These are phyloP conservation scores for Podosphaera aphanis DNA, from an alignment of 2,329 filamentous ascomycete species.

Conservation along the genomic window DNA sequence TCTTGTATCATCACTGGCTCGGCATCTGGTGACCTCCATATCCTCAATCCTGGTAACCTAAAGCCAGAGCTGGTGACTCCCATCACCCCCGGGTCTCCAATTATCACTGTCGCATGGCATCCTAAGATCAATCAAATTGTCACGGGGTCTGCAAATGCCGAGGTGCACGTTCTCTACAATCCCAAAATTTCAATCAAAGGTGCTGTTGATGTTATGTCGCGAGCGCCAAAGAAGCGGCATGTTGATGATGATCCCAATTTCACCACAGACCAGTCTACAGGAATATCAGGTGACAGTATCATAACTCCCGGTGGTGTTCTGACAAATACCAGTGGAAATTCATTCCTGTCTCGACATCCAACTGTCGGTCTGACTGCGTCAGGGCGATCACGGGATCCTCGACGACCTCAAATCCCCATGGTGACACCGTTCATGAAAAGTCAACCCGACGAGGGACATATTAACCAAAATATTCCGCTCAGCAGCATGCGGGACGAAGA, in stretches of 20 bases:
- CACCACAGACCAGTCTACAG: constrained; percentile 61
- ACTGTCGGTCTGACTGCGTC: constrained; percentile 55
- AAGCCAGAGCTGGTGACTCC: constrained; percentile 65
- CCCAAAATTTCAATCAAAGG: constrained; percentile 62
- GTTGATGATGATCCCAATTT: constrained; percentile 78
- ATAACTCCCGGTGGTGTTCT: constrained; percentile 42
- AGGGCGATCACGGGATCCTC: constrained; percentile 54
- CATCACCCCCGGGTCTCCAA: constrained; percentile 60
- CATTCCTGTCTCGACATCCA: constrained; percentile 35
- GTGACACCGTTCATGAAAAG: constrained; percentile 78
- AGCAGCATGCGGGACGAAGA: constrained; percentile 92
- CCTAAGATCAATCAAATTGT: constrained; percentile 88
- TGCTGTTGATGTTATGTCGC: constrained; percentile 73
- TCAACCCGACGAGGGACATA: constrained; percentile 73
- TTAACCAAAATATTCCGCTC: constrained; percentile 69
- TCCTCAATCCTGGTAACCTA: constrained; percentile 80
- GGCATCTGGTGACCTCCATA: constrained; percentile 63
- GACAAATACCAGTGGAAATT: constrained; percentile 22
- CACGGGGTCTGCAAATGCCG: constrained; percentile 75
- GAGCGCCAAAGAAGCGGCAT: constrained; percentile 81
- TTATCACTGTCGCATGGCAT: constrained; percentile 81
- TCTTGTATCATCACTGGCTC: constrained; percentile 79
- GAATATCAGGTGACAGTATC: constrained; percentile 64
- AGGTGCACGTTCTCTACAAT: constrained; percentile 77
- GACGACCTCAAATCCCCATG: constrained; percentile 62